phyloP scores from a whole-genome alignment of 495 filamentous ascomycete species.

The Daldinia vernicosa region DNA sequence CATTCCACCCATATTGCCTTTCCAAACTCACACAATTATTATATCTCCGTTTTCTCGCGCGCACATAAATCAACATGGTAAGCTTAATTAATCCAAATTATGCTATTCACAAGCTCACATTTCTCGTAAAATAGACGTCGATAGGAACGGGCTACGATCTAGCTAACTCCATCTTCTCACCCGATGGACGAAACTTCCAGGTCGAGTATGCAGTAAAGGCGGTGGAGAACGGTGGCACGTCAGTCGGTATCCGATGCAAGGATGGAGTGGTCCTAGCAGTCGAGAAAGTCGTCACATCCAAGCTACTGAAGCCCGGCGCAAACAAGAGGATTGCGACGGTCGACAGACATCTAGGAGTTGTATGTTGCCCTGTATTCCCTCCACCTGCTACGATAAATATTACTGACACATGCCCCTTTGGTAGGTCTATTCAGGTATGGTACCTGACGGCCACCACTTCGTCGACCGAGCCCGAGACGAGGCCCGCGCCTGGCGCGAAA shows the following conservation, averaged over 20 bases:
- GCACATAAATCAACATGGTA: constrained; percentile 39
- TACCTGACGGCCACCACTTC: constrained; percentile 95
- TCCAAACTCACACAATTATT: constrained; percentile 1
- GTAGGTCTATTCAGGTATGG: constrained; percentile 90
- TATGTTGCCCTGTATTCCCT: constrained; percentile 56
- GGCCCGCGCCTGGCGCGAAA: constrained; percentile 84
- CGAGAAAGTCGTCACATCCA: constrained; percentile 95
- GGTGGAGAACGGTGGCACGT: constrained; percentile 97
- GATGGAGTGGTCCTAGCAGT: constrained; percentile 96
- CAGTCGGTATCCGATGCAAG: constrained; percentile 95
- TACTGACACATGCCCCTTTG: not conserved
- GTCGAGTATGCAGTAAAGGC: constrained; percentile 99
- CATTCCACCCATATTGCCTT: constrained; percentile 9
- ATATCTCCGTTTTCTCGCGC: not conserved
- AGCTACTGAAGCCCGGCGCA: constrained; percentile 88
- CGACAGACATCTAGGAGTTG: constrained; percentile 91
- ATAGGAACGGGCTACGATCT: constrained; percentile 99
- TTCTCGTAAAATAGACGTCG: constrained; percentile 73
- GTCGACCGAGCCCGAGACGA: constrained; percentile 93
- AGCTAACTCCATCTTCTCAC: constrained; percentile 98
- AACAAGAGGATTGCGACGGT: constrained; percentile 97
- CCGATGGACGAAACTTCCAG: constrained; percentile 98
- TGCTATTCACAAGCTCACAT: constrained; percentile 12
- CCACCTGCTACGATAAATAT: not conserved
- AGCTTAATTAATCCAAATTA: constrained; percentile 16